These are phyloP conservation scores for Conidiobolus incongruus DNA, from an alignment of 371 early-diverging fungal species.

Conservation along the genomic window DNA sequence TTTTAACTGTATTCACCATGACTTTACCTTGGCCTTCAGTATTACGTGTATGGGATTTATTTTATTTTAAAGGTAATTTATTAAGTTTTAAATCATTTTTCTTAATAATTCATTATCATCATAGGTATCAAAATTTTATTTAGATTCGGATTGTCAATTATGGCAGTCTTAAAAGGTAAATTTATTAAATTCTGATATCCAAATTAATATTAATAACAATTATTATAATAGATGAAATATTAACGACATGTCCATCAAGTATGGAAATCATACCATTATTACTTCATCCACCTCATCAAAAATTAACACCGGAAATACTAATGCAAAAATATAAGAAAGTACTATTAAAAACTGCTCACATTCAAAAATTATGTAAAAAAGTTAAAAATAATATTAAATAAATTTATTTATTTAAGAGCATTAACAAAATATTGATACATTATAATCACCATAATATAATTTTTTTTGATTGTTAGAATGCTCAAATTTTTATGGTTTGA, in stretches of 20 bases:
- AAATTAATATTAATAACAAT: neutral
- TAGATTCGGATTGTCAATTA: constrained; percentile 56
- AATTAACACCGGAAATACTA: constrained; percentile 36
- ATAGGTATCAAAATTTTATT: constrained; percentile 61
- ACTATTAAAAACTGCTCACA: constrained; percentile 13
- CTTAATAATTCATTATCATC: neutral
- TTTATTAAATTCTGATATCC: neutral
- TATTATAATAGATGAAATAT: constrained; percentile 19
- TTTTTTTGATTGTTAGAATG: too few species aligned
- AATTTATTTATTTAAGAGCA: too few species aligned
- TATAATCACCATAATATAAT: too few species aligned
- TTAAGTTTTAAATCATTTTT: neutral
- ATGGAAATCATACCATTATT: constrained; percentile 51
- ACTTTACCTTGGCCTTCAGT: constrained; percentile 79
- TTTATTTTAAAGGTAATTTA: constrained; percentile 46
- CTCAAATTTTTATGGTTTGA: too few species aligned
- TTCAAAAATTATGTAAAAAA: constrained; percentile 1
- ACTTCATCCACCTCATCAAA: constrained; percentile 57
- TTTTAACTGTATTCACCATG: constrained; percentile 76
- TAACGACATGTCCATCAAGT: constrained; percentile 48
- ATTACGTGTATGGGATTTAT: constrained; percentile 82
- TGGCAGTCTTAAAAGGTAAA: constrained; percentile 35
- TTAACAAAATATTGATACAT: too few species aligned
- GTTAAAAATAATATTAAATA: too few species aligned
- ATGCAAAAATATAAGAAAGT: constrained; percentile 45